phyloP scores from a whole-genome alignment of 2,329 filamentous ascomycete genomes.

The Fonsecaea pedrosoi region DNA sequence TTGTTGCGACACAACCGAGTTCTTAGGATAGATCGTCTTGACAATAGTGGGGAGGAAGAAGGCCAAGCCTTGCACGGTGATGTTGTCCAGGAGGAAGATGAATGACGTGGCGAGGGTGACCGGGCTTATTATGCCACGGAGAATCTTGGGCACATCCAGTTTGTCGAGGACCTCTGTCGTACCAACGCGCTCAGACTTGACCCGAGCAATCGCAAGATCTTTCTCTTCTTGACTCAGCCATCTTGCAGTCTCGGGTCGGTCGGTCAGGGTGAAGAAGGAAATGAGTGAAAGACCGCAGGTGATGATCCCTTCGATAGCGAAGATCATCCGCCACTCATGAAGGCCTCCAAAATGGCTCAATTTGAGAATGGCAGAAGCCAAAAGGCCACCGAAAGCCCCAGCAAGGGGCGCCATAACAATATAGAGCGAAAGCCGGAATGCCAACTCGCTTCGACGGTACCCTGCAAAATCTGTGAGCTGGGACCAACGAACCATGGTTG shows the following conservation, averaged over 20 bases:
- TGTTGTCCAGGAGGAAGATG: constrained; percentile 70
- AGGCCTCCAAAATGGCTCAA: constrained; percentile 65
- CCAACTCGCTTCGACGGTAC: constrained; percentile 73
- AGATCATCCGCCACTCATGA: constrained; percentile 72
- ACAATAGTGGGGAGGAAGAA: constrained; percentile 77
- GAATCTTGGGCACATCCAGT: constrained; percentile 64
- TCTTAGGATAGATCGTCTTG: constrained; percentile 68
- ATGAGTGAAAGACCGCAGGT: constrained; percentile 65
- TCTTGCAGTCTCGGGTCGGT: constrained; percentile 69
- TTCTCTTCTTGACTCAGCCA: constrained; percentile 73
- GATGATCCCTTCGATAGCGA: constrained; percentile 73
- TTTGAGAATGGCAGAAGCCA: constrained; percentile 69
- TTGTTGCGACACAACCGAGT: constrained; percentile 67
- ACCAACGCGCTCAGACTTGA: constrained; percentile 72
- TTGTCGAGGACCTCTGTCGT: constrained; percentile 69
- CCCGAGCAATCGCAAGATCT: constrained; percentile 68
- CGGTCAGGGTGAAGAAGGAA: constrained; percentile 69
- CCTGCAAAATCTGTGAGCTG: constrained; percentile 50
- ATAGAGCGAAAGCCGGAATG: constrained; percentile 71
- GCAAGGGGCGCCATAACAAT: constrained; percentile 74
- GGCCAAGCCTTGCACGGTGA: constrained; percentile 73
- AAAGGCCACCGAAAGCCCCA: constrained; percentile 72
- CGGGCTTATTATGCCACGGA: constrained; percentile 69
- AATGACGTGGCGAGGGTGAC: constrained; percentile 64
- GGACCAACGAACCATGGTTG: constrained; percentile 45